Evolutionary conservation across 2,329 filamentous ascomycete species (phyloP).

Genomic region (Pseudogymnoascus sp.): DNA sequence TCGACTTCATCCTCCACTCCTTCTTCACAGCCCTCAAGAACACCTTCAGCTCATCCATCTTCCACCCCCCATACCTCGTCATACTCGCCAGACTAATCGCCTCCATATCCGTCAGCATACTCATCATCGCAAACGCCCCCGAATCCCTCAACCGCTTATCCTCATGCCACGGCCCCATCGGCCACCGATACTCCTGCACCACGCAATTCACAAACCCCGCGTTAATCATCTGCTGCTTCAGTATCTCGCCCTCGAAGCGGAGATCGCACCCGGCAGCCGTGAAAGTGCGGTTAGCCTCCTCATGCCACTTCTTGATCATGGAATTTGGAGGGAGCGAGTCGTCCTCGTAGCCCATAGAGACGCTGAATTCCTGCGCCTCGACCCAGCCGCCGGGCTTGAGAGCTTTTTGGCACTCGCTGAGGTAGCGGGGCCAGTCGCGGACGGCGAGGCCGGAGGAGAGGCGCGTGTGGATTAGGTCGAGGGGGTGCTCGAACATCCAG

Average conservation of each 20-base stretch:
- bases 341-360: neutral
- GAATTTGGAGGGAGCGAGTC: constrained; percentile 13
- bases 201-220: constrained; percentile 34
- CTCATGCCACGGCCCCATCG: constrained; percentile 32
- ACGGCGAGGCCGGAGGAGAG: constrained; percentile 15
- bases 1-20: constrained; percentile 13
- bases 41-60: constrained; percentile 13
- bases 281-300: constrained; percentile 13
- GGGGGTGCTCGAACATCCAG: constrained; percentile 27
- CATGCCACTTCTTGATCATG: constrained; percentile 14
- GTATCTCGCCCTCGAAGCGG: neutral
- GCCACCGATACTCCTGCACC: constrained; percentile 32
- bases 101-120: constrained; percentile 21
- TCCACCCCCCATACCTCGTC: constrained; percentile 15
- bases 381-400: constrained; percentile 10
- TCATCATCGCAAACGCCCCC: constrained; percentile 22
- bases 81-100: constrained; percentile 16
- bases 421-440: constrained; percentile 30
- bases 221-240: constrained; percentile 20
- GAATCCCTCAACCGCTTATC: constrained; percentile 29
- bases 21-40: constrained; percentile 13
- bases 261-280: constrained; percentile 11
- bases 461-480: constrained; percentile 17
- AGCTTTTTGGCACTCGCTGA: constrained; percentile 5
- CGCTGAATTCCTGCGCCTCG: constrained; percentile 7